Percentiles rank a stretch among this genome's conserved stretches.
These are phyloP conservation scores for Candida qinlingensis DNA, from an alignment of 805 yeast species.

Conservation along the genomic window DNA sequence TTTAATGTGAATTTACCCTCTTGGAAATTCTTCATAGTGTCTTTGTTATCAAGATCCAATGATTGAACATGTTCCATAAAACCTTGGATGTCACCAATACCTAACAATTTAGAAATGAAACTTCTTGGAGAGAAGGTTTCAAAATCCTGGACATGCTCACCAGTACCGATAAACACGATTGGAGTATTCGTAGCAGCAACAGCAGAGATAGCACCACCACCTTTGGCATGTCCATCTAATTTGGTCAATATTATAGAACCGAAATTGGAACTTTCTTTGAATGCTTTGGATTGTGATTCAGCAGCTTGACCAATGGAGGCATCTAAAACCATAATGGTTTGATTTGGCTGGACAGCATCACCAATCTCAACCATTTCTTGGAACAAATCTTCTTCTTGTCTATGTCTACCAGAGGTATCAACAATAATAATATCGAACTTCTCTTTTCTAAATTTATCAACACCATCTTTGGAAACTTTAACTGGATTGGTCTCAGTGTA, in stretches of 20 bases:
- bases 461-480: constrained; percentile 87
- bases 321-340: constrained; percentile 95
- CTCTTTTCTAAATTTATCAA: constrained; percentile 82
- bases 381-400: constrained; percentile 87
- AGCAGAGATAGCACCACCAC: constrained; percentile 99
- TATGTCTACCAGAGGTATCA: constrained; percentile 97
- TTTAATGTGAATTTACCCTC: constrained; percentile 91
- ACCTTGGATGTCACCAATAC: constrained; percentile 93
- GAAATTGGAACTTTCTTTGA: constrained; percentile 86
- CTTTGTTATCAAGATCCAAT: constrained; percentile 81
- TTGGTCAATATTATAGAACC: constrained; percentile 94
- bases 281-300: constrained; percentile 88
- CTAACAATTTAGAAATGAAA: constrained; percentile 85
- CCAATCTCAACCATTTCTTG: constrained; percentile 94
- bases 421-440: constrained; percentile 91
- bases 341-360: constrained; percentile 84
- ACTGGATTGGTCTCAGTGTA: constrained; percentile 96
- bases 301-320: constrained; percentile 99
- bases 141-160: constrained; percentile 91
- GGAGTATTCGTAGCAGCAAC: constrained; percentile 97
- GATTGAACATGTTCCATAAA: constrained; percentile 91
- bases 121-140: constrained; percentile 88
- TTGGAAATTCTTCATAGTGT: constrained; percentile 84
- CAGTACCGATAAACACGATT: constrained; percentile 93
- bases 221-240: constrained; percentile 98